A percentile compares a stretch with the other conserved stretches of the same genome.
These are phyloP conservation scores for Sporothrix variecibatus DNA, from an alignment of 2,329 filamentous ascomycete species.

Conservation along the genomic window DNA sequence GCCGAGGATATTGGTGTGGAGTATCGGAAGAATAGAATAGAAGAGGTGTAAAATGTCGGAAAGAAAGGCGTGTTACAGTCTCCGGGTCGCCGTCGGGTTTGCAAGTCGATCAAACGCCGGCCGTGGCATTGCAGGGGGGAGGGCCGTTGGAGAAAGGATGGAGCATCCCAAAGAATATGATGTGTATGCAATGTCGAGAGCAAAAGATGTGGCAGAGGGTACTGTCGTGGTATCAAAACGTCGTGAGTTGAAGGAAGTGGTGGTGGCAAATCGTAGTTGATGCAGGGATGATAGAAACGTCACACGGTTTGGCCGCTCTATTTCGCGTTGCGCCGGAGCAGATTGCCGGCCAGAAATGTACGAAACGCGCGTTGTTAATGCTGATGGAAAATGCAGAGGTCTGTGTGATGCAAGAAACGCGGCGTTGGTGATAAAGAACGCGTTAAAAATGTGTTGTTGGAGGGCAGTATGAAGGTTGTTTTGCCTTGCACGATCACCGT, in stretches of 20 bases:
- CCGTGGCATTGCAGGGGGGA: constrained; percentile 28
- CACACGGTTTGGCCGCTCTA: neutral
- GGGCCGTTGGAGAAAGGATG: neutral
- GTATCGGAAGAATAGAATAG: neutral
- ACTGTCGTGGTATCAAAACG: neutral
- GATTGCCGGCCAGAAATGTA: constrained; percentile 15
- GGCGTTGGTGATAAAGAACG: constrained; percentile 28
- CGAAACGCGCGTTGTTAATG: constrained; percentile 24
- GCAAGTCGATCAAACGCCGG: constrained; percentile 21
- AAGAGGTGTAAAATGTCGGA: neutral
- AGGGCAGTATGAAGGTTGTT: constrained; percentile 15
- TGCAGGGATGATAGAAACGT: neutral
- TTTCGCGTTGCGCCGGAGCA: constrained; percentile 27
- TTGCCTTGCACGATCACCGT: constrained; percentile 21
- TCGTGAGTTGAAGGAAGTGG: neutral
- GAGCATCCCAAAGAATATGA: constrained; percentile 23
- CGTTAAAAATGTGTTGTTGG: constrained; percentile 23
- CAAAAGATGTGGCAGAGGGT: neutral
- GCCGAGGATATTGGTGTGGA: constrained; percentile 6
- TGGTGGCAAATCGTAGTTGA: neutral
- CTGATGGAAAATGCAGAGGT: neutral
- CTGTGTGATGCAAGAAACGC: constrained; percentile 22
- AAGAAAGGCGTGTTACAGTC: neutral
- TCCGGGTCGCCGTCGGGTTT: constrained; percentile 7
- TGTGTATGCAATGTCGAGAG: neutral